phyloP scores from a whole-genome alignment of 306 rosid species.

The Cercis canadensis region DNA sequence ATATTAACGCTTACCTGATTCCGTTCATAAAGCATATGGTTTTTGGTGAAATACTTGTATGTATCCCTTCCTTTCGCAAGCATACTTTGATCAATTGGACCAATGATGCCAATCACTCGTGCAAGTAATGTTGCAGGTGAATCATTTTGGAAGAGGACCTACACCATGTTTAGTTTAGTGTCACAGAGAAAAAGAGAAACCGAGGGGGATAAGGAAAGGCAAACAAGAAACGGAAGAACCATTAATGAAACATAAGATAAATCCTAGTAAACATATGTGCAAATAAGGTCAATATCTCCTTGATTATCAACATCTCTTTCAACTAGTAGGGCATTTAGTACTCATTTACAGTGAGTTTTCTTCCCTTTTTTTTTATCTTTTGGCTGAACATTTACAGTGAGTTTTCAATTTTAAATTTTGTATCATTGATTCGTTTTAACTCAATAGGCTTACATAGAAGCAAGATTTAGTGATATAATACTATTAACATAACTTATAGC shows the following conservation, averaged over 20 bases:
- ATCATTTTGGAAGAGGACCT: constrained; percentile 98
- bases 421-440: background rate
- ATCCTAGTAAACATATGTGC: background rate
- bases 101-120: constrained; percentile 88
- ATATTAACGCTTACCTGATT: constrained; percentile 67
- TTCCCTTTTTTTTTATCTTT: background rate
- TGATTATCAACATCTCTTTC: background rate
- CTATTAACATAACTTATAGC: background rate
- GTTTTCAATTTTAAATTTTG: background rate
- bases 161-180: constrained; percentile 39
- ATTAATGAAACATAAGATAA: background rate
- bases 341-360: background rate
- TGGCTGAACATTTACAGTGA: background rate
- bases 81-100: constrained; percentile 84
- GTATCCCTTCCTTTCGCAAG: constrained; percentile 97
- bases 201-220: background rate
- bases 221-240: constrained; percentile 1
- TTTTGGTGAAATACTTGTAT: constrained; percentile 86
- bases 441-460: background rate
- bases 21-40: constrained; percentile 98
- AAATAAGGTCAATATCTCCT: constrained; percentile 4
- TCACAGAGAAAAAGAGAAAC: constrained; percentile 29
- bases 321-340: background rate
- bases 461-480: background rate
- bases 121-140: constrained; percentile 96